Evolutionary conservation across 192 early-diverging fungal genomes (phyloP).

Genomic region (Chytriomyces confervae): DNA sequence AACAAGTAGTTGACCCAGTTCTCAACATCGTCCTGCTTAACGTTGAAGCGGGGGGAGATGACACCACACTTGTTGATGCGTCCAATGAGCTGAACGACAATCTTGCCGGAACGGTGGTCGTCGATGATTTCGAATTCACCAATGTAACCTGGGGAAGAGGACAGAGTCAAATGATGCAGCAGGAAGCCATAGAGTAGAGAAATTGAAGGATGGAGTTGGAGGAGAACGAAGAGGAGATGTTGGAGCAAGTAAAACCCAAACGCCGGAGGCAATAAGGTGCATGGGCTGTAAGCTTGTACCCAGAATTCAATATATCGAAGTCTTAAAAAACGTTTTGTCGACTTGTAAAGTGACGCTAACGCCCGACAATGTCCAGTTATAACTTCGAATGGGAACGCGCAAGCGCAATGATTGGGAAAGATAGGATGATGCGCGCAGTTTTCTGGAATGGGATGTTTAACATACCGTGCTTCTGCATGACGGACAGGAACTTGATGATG

Average conservation of each 20-base stretch:
- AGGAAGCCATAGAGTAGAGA: conserved; percentile 15
- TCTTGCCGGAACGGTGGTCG: conserved; percentile 97
- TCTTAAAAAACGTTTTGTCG: conserved; percentile 73
- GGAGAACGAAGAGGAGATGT: conserved; percentile 44
- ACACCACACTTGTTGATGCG: conserved; percentile 99
- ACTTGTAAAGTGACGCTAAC: conserved; percentile 48
- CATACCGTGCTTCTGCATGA: conserved; percentile 98
- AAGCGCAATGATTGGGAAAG: background rate
- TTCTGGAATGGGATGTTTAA: background rate
- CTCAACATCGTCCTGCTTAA: conserved; percentile 93
- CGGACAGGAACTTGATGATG: conserved; percentile 97
- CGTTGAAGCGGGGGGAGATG: conserved; percentile 98
- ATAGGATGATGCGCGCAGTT: background rate
- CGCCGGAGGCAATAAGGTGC: conserved; percentile 15
- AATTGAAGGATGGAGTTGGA: conserved; percentile 42
- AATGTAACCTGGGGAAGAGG: conserved; percentile 80
- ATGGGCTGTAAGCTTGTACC: conserved; percentile 61
- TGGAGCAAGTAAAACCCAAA: conserved; percentile 40
- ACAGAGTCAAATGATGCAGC: background rate
- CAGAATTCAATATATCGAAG: conserved; percentile 64
- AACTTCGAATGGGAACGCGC: conserved; percentile 56
- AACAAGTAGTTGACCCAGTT: conserved; percentile 97
- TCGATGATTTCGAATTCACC: conserved; percentile 99
- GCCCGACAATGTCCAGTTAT: conserved; percentile 75
- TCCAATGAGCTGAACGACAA: conserved; percentile 97